Base-by-base conservation (phyloP, 352 stramenopile species). In the Globisporangium acanthophoron region DNA sequence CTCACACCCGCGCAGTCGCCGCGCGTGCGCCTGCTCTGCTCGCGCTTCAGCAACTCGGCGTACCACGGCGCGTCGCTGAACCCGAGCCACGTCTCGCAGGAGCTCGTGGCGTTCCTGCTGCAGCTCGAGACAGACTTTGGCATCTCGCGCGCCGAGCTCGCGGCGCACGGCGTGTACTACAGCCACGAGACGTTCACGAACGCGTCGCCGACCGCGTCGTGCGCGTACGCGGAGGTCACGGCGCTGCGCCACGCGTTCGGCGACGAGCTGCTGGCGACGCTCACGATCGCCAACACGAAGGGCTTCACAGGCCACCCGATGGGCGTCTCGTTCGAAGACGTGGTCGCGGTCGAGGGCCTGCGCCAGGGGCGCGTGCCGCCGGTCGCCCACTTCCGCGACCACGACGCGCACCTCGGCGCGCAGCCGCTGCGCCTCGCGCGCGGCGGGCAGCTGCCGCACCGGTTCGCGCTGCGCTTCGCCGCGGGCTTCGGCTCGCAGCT, bases 161-260 rank as follows among this genome's bases (percentile, higher is more conserved):
- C 92, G 3, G 73, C 65, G 11, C 75, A 97, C 58, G 96, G 96
- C 62, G 91, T 98, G 21, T 99, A 98, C 72, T 98, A 98, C 74
- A 98, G 90, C 51, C 96, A 99, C 66, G 96, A 99, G 70, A 98
- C 96, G 21, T 94, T 89, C 59, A 99, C 95, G 27, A 97, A 99
- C 76, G 91, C 95, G 20, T 97, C 93, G 3, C 74, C 85, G 33
- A 94, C 74, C 45, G 81, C 79, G 11, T 97, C 89, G 56, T 99
- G 96, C 76, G 87, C 95, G n/a, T 95, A 88, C 59, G 97, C 98
- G 57, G 96, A 99, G 78, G 72, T 91, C 27, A 74, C 64, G 1
- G 74, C 78, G 40, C 61, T 92, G 27, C 64, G 91, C 70, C 53
- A 65, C 78, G 69, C 85, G 69, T 70, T 88, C 61, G 71, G 95